These are phyloP conservation scores for Colletotrichum agaves DNA, from an alignment of 2,329 filamentous ascomycete genomes.

Conservation along the genomic window DNA sequence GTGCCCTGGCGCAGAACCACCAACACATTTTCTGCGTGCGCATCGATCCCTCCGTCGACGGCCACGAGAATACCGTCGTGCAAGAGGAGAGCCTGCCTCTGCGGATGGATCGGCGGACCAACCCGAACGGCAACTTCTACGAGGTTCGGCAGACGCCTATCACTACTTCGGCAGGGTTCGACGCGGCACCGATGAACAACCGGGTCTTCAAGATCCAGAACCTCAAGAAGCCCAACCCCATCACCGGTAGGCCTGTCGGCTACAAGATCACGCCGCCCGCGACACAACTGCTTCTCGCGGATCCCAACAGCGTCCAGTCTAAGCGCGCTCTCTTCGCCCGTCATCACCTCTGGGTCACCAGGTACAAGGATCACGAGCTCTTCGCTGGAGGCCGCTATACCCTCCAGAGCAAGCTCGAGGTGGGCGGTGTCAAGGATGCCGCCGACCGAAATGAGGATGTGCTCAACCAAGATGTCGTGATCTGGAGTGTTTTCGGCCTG, in stretches of 20 bases:
- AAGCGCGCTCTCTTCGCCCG: constrained; percentile 44
- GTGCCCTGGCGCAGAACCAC: constrained; percentile 66
- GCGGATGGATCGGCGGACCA: constrained; percentile 52
- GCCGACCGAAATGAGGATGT: constrained; percentile 57
- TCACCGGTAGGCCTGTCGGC: constrained; percentile 48
- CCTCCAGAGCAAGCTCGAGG: constrained; percentile 47
- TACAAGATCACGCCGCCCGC: constrained; percentile 50
- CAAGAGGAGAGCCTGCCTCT: constrained; percentile 67
- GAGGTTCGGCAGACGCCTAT: constrained; percentile 57
- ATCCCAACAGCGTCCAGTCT: constrained; percentile 35
- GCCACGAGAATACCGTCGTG: constrained; percentile 61
- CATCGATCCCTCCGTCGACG: constrained; percentile 66
- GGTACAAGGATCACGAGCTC: constrained; percentile 44
- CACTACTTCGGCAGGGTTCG: constrained; percentile 51
- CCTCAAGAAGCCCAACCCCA: constrained; percentile 43
- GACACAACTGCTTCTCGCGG: constrained; percentile 49
- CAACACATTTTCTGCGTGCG: constrained; percentile 67
- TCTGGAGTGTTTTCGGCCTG: constrained; percentile 60
- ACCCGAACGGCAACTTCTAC: constrained; percentile 61
- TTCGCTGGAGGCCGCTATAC: constrained; percentile 45
- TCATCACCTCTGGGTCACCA: constrained; percentile 45
- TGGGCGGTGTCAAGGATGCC: constrained; percentile 37
- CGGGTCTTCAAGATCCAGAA: constrained; percentile 40
- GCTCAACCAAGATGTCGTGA: constrained; percentile 58
- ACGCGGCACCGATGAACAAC: constrained; percentile 55